Evolutionary conservation across 495 filamentous ascomycete species (phyloP), one percentile per base, ranked within the genome.

Genomic region (Glonium stellatum): DNA sequence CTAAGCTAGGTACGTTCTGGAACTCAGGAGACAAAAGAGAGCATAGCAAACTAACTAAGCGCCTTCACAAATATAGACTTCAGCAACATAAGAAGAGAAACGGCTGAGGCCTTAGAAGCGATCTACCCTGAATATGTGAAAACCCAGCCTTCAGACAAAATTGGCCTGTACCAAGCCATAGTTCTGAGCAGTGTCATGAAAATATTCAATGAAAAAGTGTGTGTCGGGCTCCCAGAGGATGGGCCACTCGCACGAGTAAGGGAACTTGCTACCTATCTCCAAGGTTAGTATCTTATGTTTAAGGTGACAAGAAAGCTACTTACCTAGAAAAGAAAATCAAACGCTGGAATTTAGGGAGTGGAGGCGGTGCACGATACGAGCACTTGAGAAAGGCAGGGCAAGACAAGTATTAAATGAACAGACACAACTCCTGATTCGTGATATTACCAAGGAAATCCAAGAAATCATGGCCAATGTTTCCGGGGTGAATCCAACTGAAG

Each of bases 101-200:
- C 63, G 1, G 35, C 31, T 1, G 54, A 53, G 25, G 49, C 35
- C 3, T 59, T 69, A 3, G 49, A 61, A 31, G 9, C 4, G 4
- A 64, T 63, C 12, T 21, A 37, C 37, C 63, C 68, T 2, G 36
- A 67, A n/a, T 70, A 66, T 47, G 52, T 18, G 22, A 13, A 18
- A 0, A 64, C 67, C 46, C 58, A 62, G 0, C 27, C 65, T 1
- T 46, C 61, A 8, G 54, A 60, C 5, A 70, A 66, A 22, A 54
- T 73, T 1, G 46, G 61, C 4, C 58, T 72, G 1, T 71, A 69
- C 54, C 71, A 73, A 60, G 68, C 71, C 1, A 60, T 70, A 4
- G 62, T 71, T 10, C 53, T 62, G 4, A 54, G 46, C 37, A 54
- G 39, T 1, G 22, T 72, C n/a, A 69, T 72, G 68, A 62, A 66